Base-by-base conservation (phyloP, 2,329 filamentous ascomycete species). In the Colletotrichum higginsianum region DNA sequence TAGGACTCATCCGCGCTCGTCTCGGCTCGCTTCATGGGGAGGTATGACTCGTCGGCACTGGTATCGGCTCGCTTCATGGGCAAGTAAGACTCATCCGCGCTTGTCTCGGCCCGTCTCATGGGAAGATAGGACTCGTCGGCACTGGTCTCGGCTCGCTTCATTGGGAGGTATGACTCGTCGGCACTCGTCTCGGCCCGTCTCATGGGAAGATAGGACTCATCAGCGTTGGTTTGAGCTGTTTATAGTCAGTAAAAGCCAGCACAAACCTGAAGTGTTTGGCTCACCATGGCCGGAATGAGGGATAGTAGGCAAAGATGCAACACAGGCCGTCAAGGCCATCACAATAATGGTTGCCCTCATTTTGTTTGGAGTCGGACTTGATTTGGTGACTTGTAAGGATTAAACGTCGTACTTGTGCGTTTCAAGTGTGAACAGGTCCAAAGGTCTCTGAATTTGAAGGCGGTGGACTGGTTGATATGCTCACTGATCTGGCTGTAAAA, bases 121-220 rank as follows among this genome's bases (percentile, higher is more conserved):
- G 68, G 69, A 5, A 69, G 50, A 26, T 72, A 72, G 21, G 69
- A 70, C 15, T 72, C 69, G 16, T 70, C 61, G 11, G 67, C 67
- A 21, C 64, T 71, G 1, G 57, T 57, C 23, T 71, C 57, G 6
- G 42, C 56, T 2, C 68, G 49, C 49, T 60, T 67, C 67, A 67
- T 71, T 0, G 67, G 67, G 8, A 52, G 21, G 16, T 71, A 71
- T 7, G 68, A 71, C 30, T 71, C 68, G 8, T 71, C 68, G 9
- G 68, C 68, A 7, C 58, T 71, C 2, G 53, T 60, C 21, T 71
- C 65, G 3, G 57, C 50, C 9, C 68, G 57, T 18, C 47, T 57
- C 69, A 72, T 72, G 6, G 69, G 69, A 5, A 69, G 50, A 26
- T 72, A 72, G 21, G 69, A 70, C 15, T 72, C 69, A 12, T 72